phyloP scores from a whole-genome alignment of 768 basidiomycete genomes.

The Wakefieldia striispora region DNA sequence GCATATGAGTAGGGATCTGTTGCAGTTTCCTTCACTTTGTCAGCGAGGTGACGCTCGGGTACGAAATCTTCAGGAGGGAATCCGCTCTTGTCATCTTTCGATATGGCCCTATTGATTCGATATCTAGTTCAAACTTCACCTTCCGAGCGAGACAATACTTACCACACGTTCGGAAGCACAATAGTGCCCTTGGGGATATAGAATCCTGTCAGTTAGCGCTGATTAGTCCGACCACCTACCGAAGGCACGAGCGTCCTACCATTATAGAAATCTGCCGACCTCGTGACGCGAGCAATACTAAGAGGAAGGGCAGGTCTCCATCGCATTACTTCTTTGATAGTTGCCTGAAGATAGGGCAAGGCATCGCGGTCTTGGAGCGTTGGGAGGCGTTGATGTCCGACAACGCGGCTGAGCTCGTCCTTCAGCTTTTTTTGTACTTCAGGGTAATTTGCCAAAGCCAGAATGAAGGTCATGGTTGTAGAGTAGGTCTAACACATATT shows the following conservation, averaged over 20 bases:
- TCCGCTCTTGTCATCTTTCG: slow-evolving; percentile 16
- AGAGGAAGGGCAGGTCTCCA: slow-evolving; percentile 12
- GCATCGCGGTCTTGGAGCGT: slow-evolving; percentile 27
- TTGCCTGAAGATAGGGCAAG: slow-evolving; percentile 54
- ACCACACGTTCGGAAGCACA: slow-evolving; percentile 17
- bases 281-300: slow-evolving; percentile 12
- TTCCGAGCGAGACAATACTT: background rate
- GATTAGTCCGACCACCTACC: background rate
- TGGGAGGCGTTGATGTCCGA: slow-evolving; percentile 48
- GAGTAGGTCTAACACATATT: slow-evolving; percentile 11
- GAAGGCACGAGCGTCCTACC: background rate
- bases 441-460: slow-evolving; percentile 22
- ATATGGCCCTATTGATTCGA: slow-evolving; percentile 11
- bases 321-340: slow-evolving; percentile 29
- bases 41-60: slow-evolving; percentile 12
- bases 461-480: slow-evolving; percentile 16
- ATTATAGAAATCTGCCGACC: slow-evolving; percentile 8
- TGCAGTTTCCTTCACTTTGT: slow-evolving; percentile 5
- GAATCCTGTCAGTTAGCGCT: background rate
- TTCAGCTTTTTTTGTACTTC: slow-evolving; percentile 53
- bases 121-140: background rate
- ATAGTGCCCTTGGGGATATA: slow-evolving; percentile 12
- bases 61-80: slow-evolving; percentile 13
- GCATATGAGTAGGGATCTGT: slow-evolving; percentile 10
- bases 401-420: slow-evolving; percentile 48